phyloP scores from a whole-genome alignment of 352 stramenopile genomes.

The Phytophthora cajani region DNA sequence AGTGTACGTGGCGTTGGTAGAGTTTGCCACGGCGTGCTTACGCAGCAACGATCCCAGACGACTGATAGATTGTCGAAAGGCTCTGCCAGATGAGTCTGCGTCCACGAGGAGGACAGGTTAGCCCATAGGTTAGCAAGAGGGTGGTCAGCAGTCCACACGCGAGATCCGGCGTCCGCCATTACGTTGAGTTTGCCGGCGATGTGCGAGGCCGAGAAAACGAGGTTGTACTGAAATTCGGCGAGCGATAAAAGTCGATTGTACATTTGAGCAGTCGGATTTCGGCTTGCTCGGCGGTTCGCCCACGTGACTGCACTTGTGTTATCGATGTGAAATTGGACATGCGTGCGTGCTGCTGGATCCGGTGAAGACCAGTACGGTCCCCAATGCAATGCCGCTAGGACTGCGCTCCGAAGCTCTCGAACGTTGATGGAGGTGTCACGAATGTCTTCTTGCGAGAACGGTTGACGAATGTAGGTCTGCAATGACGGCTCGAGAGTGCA shows the following conservation, averaged over 20 bases:
- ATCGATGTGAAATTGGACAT: constrained; percentile 13
- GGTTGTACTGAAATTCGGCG: constrained; percentile 30
- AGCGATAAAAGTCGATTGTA: constrained; percentile 22
- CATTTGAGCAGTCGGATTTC: constrained; percentile 10
- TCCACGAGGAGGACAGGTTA: constrained; percentile 18
- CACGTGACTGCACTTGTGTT: constrained; percentile 9
- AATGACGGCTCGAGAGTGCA: constrained; percentile 5
- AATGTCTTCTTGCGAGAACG: not conserved
- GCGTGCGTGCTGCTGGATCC: not conserved
- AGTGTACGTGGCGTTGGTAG: constrained; percentile 20
- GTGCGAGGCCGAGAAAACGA: constrained; percentile 19
- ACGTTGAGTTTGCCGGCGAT: constrained; percentile 25
- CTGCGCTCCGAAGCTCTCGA: constrained; percentile 7
- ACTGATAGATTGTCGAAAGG: constrained; percentile 29
- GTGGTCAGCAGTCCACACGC: constrained; percentile 13
- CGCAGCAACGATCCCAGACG: constrained; percentile 19
- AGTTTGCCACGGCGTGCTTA: constrained; percentile 10
- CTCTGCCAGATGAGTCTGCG: constrained; percentile 8
- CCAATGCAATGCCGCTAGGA: constrained; percentile 9
- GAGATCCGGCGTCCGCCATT: constrained; percentile 22
- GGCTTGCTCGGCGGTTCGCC: constrained; percentile 2
- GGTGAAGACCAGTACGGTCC: not conserved
- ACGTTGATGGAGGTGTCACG: constrained; percentile 6
- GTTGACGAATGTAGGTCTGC: not conserved
- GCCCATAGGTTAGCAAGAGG: constrained; percentile 3